These are phyloP conservation scores for Oryza officinalis DNA, from an alignment of 176 grass and related monocot species.

Conservation along the genomic window DNA sequence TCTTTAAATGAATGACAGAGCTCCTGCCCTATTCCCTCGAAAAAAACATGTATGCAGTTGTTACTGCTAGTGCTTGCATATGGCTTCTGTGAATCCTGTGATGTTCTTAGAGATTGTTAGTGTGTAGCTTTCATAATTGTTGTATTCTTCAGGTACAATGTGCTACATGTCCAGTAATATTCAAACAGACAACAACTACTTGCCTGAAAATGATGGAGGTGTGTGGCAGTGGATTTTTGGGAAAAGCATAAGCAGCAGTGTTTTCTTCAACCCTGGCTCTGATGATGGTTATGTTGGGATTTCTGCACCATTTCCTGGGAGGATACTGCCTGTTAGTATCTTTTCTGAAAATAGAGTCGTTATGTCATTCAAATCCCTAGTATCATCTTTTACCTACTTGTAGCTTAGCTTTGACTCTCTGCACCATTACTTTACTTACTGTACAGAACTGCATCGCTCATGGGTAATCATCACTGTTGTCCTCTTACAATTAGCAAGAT, in stretches of 20 bases:
- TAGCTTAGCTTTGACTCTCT: background rate
- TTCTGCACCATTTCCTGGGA: constrained; percentile 74
- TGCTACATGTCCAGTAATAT: constrained; percentile 88
- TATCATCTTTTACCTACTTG: background rate
- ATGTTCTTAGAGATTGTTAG: background rate
- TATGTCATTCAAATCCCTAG: background rate
- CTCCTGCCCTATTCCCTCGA: no score
- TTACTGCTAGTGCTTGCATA: background rate
- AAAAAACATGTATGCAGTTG: background rate
- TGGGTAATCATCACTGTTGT: background rate
- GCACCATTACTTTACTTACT: background rate
- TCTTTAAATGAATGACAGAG: no score
- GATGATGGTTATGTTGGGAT: constrained; percentile 95
- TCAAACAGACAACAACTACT: constrained; percentile 88
- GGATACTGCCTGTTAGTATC: constrained; percentile 76
- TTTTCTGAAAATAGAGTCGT: constrained; percentile 17
- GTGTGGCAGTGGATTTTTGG: constrained; percentile 98
- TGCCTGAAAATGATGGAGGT: constrained; percentile 80
- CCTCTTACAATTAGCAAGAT: background rate
- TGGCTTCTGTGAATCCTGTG: background rate
- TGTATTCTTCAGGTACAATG: constrained; percentile 60
- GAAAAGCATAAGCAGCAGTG: constrained; percentile 65
- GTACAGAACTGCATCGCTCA: constrained; percentile 25
- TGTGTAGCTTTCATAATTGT: background rate
- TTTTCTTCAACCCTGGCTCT: constrained; percentile 70